Conservation (phyloP, 2,329 filamentous ascomycete species). For the Sporothrix brasiliensis region DNA sequence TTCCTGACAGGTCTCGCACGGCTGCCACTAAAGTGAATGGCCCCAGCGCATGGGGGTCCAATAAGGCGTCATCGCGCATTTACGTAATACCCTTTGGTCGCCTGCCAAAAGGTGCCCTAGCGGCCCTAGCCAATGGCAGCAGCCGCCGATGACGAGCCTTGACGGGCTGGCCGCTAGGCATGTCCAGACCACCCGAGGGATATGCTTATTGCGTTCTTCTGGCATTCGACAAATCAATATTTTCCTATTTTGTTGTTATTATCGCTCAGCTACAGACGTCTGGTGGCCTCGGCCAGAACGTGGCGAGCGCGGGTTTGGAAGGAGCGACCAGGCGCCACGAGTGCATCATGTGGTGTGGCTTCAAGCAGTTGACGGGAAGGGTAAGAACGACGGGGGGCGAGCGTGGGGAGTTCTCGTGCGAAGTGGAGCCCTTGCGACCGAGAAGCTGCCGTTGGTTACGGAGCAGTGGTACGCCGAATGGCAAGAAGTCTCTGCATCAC, state of each 20-base stretch:
- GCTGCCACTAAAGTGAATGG: not conserved
- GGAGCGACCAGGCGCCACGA: not conserved
- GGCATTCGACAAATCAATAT: no score
- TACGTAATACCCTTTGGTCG: slow-evolving; percentile 23
- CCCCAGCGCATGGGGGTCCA: not conserved
- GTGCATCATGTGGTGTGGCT: not conserved
- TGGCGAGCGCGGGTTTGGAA: not conserved
- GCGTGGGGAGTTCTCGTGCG: not conserved
- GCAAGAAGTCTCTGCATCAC: slow-evolving; percentile 14
- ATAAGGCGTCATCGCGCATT: slow-evolving; percentile 23
- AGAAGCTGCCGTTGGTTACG: not conserved
- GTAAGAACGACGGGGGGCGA: not conserved
- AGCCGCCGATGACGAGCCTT: slow-evolving; percentile 25
- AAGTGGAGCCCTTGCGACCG: slow-evolving; percentile 8
- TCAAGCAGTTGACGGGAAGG: not conserved
- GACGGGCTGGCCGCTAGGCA: slow-evolving; percentile 16
- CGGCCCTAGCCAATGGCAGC: slow-evolving; percentile 22
- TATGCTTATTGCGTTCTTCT: not conserved
- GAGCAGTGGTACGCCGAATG: not conserved
- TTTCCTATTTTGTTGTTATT: not conserved
- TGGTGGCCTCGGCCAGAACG: not conserved
- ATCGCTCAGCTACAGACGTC: not conserved
- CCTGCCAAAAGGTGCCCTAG: not conserved
- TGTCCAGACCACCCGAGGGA: slow-evolving; percentile 15
- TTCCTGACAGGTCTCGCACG: not conserved